Conservation (phyloP, 805 yeast species). For the Zygosaccharomyces kombuchaensis region DNA sequence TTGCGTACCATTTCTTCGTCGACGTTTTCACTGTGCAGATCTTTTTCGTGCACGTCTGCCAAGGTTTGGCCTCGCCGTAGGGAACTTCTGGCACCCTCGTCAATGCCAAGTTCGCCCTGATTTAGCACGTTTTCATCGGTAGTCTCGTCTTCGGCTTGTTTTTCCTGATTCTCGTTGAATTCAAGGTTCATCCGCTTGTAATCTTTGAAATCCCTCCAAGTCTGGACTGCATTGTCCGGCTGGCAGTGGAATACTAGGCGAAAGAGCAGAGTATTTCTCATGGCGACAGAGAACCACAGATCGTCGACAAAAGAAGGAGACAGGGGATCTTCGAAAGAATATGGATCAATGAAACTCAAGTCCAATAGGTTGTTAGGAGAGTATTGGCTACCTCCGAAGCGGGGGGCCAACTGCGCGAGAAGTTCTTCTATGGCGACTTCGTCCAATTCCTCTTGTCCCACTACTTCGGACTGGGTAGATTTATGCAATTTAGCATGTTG, state of each 20-base stretch:
- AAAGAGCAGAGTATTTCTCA: slow-evolving; percentile 75
- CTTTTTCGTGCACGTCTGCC: slow-evolving; percentile 12
- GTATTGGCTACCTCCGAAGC: slow-evolving; percentile 13
- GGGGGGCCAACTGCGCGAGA: slow-evolving; percentile 28
- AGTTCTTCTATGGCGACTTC: slow-evolving; percentile 31
- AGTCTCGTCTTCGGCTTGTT: slow-evolving; percentile 29
- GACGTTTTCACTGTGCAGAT: slow-evolving; percentile 4
- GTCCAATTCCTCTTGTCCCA: slow-evolving; percentile 28
- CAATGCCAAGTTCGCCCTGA: slow-evolving; percentile 10
- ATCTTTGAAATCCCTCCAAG: slow-evolving; percentile 86
- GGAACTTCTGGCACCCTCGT: slow-evolving; percentile 7
- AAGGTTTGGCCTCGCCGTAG: slow-evolving; percentile 12
- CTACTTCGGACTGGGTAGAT: slow-evolving; percentile 12
- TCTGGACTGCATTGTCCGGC: slow-evolving; percentile 86
- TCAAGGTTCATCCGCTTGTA: slow-evolving; percentile 57
- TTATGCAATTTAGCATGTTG: slow-evolving; percentile 14
- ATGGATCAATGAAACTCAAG: slow-evolving; percentile 69
- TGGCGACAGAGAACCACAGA: slow-evolving; percentile 77
- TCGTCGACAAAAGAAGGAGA: slow-evolving; percentile 79
- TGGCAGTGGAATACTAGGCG: slow-evolving; percentile 87
- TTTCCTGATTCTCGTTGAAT: slow-evolving; percentile 39
- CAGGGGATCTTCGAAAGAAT: slow-evolving; percentile 82
- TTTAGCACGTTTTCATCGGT: not conserved
- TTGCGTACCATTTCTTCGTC: not conserved
- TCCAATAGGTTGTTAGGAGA: slow-evolving; percentile 21